Base-by-base conservation (phyloP, 441 rosid species). In the Populus hybrid region DNA sequence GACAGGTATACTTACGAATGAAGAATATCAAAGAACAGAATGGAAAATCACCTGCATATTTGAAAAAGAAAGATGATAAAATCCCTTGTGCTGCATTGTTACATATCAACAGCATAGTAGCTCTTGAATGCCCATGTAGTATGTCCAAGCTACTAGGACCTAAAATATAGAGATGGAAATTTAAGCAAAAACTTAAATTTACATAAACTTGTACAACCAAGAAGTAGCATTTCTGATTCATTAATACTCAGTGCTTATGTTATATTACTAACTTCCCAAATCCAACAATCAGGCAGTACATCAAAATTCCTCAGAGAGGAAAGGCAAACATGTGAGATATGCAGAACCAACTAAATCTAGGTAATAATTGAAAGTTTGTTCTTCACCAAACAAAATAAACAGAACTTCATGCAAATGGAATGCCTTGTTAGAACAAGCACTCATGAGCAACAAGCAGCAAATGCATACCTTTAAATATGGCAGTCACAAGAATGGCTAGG, bases 81-180 rank as follows among this genome's bases (percentile, higher is more conserved):
- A 95, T 95, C 82, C 98, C 97, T 86, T 95, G 97, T 79, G 98
- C 98, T 30, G 98, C 97, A 64, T 95, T 95, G 89, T 90, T 95
- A 78, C 87, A 86, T 79, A 92, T 90, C 69, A 95, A 83, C 84
- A 95, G 90, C 92, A 93, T 84, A 78, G 98, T 95, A 76, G 98
- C 95, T 84, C 77, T 93, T 32, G 98, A 92, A 82, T 93, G 98
- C 73, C 99, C 99, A 78, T 92, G 89, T 64, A 95, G 84, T 80
- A 95, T 91, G 84, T 92, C 93, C 79, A 93, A 87, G 84, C 91
- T 92, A 79, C 67, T 83, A 32, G 99, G 92, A 86, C 97, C 99
- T 95, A 85, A 79, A 5, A 80, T 64, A 61, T 67, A 77, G 63
- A 74, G 75, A 75, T 1, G 28, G 35, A 6, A 71, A 76, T 66